These are phyloP conservation scores for Moringa oleifera DNA, from an alignment of 345 rosid genomes.

Conservation along the genomic window DNA sequence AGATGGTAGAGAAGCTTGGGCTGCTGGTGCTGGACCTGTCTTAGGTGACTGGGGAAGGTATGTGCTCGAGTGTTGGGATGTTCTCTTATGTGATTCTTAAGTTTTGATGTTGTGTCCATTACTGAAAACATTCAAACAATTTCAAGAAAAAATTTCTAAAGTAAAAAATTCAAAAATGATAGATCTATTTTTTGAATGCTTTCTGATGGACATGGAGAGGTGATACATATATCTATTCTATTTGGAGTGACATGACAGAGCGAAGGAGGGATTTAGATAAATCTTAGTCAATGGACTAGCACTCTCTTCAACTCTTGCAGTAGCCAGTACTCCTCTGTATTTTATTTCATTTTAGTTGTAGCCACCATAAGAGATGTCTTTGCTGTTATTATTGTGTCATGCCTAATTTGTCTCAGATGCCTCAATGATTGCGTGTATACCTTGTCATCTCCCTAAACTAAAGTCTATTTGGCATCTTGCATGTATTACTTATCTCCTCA, in stretches of 20 bases:
- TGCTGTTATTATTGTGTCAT: too few relatives aligned
- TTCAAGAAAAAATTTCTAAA: too few relatives aligned
- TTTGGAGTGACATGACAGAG: neutral
- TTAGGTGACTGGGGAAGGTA: conserved; percentile 99
- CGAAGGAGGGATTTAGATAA: neutral
- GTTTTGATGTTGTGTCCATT: too few relatives aligned
- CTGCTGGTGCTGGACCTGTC: conserved; percentile 91
- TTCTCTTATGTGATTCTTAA: neutral
- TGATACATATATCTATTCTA: too few relatives aligned
- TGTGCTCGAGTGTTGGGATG: neutral
- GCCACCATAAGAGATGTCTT: neutral
- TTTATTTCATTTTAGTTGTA: neutral
- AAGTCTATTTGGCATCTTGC: neutral
- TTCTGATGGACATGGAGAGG: too few relatives aligned
- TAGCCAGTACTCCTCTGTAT: too few relatives aligned
- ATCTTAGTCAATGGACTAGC: neutral
- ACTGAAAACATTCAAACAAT: too few relatives aligned
- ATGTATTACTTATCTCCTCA: neutral
- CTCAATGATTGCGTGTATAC: neutral
- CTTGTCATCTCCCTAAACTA: neutral
- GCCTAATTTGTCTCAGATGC: neutral
- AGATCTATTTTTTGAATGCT: too few relatives aligned
- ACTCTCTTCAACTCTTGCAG: too few relatives aligned
- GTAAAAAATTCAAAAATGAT: too few relatives aligned
- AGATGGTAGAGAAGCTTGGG: conserved; percentile 91